These are phyloP conservation scores for Lineolata rhizophorae DNA, from an alignment of 495 filamentous ascomycete species.

Conservation along the genomic window DNA sequence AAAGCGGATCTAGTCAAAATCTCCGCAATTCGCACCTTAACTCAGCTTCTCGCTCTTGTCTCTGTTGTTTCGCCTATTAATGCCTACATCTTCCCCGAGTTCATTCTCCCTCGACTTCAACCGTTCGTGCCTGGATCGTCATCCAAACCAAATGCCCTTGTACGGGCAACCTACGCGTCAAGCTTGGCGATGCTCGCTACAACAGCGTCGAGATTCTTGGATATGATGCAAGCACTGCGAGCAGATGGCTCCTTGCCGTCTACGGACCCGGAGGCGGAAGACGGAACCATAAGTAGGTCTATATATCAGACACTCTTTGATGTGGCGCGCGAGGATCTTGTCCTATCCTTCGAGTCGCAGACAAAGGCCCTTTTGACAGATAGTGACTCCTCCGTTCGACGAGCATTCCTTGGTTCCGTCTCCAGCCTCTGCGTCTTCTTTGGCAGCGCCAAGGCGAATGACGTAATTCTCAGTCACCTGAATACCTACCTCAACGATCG, in stretches of 20 bases:
- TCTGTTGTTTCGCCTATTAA: conserved; percentile 81
- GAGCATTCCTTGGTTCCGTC: conserved; percentile 86
- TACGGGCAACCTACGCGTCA: conserved; percentile 78
- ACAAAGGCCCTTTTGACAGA: conserved; percentile 83
- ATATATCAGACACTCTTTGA: conserved; percentile 70
- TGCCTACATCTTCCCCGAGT: conserved; percentile 86
- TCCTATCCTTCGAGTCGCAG: conserved; percentile 62
- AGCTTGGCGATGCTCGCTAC: conserved; percentile 81
- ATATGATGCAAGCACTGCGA: conserved; percentile 72
- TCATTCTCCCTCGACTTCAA: conserved; percentile 69
- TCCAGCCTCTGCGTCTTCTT: conserved; percentile 90
- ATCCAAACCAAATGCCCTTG: conserved; percentile 39
- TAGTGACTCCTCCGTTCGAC: conserved; percentile 62
- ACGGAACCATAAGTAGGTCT: conserved; percentile 31
- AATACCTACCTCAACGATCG: conserved; percentile 96
- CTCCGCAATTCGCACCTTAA: conserved; percentile 62
- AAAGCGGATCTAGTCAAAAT: conserved; percentile 62
- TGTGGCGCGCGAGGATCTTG: conserved; percentile 50
- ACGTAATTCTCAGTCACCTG: conserved; percentile 82
- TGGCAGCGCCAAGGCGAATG: conserved; percentile 68
- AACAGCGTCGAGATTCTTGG: conserved; percentile 66
- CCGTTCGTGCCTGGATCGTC: conserved; percentile 36
- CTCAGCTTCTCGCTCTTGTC: conserved; percentile 64
- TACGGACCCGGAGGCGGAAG: conserved; percentile 62
- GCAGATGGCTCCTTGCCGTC: conserved; percentile 64